These are phyloP conservation scores for Aspergillus ostianus DNA, from an alignment of 495 filamentous ascomycete species.

Conservation along the genomic window DNA sequence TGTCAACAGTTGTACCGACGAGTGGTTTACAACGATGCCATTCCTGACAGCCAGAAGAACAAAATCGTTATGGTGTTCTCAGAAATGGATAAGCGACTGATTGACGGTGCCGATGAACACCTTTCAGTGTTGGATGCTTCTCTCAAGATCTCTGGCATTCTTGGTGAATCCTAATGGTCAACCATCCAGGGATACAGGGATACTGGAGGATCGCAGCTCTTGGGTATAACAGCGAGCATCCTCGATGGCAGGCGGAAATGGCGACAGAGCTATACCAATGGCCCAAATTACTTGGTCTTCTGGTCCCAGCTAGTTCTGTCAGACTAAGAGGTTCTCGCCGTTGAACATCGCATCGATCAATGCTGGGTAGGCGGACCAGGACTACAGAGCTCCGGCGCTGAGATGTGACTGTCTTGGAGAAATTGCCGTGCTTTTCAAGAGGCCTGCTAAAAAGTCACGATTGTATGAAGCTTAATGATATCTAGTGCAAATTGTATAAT, in stretches of 20 bases:
- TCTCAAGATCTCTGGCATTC: conserved; percentile 73
- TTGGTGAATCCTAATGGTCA: conserved; percentile 43
- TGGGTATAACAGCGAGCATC: neutral
- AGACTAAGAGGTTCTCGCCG: neutral
- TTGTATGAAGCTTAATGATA: conserved; percentile 20
- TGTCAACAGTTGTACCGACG: conserved; percentile 70
- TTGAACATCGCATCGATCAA: neutral
- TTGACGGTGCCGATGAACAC: conserved; percentile 98
- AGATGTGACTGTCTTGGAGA: neutral
- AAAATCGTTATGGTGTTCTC: conserved; percentile 87
- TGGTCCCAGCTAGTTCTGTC: neutral
- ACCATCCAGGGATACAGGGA: neutral
- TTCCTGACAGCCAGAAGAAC: conserved; percentile 82
- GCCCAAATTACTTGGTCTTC: neutral
- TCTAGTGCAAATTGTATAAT: neutral
- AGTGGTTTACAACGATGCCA: conserved; percentile 77
- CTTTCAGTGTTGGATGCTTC: conserved; percentile 82
- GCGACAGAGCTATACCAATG: neutral
- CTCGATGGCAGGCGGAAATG: neutral
- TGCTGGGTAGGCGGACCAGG: neutral
- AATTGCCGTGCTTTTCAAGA: neutral
- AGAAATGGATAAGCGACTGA: conserved; percentile 87
- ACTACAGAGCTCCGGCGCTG: conserved; percentile 1
- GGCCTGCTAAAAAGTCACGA: conserved; percentile 15
- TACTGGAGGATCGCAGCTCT: neutral